Base-by-base conservation (phyloP, 352 stramenopile species). In the Globisporangium sylvaticum region DNA sequence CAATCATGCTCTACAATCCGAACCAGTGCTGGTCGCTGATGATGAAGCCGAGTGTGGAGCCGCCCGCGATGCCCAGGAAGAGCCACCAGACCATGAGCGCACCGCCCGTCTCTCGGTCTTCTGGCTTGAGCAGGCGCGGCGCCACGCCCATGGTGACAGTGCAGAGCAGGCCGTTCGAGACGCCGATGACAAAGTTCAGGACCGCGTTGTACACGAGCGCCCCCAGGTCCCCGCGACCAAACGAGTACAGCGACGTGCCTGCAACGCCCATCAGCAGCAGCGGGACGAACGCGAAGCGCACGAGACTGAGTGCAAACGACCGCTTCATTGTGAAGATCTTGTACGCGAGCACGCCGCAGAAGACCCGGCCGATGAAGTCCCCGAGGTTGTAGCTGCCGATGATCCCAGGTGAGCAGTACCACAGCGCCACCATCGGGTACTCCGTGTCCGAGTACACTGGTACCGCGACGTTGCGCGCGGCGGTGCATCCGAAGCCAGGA, bases 331-430 rank as follows among this genome's bases (percentile, higher is more conserved):
- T 86, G 48, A 89, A 84, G 31, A 84, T 53, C 56, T 83, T 86
- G 72, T 84, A 88, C 25, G 83, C 74, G 10, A 74, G 68, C 31
- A 76, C 79, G 7, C 72, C 71, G 44, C 67, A 87, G 44, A 88
- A 53, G 25, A 89, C 60, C 42, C 81, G 78, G 4, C 78, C 83
- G 54, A 89, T 70, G 61, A 84, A 85, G 65, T 89, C 81, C 8
- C 81, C 81, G 71, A 81, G 87, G 79, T 87, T 87, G 77, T 85
- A 89, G 27, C 58, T 69, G 6, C 72, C 83, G 14, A 89, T 79
- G 31, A 89, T 81, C 18, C 80, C 83, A 0, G 83, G 79, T 6
- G 77, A 65, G 58, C 71, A 80, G 65, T 85, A 88, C 83, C 81
- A 90, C 14, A 69, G 66, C 2, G 8, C 27, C 0, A 69, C 77